Evolutionary conservation across 192 early-diverging fungal species (phyloP), one percentile per base, ranked within the genome.

Genomic region (Coemansia sp.): DNA sequence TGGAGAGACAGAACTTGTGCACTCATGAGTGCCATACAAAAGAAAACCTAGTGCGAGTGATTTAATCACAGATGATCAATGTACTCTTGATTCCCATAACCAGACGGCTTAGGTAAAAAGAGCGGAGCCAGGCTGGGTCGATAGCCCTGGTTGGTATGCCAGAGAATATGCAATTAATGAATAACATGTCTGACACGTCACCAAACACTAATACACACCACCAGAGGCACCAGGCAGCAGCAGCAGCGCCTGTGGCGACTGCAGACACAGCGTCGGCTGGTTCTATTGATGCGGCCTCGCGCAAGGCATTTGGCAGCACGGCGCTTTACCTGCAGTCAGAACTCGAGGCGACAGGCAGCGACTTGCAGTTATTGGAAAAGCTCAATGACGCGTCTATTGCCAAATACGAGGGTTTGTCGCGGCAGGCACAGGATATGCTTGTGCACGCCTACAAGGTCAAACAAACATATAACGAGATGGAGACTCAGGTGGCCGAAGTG

Each of bases 381-480:
- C 80, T 83, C 2, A 83, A 83, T 61, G 80, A 83, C 41, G 72
- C 75, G 11, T 77, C 80, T 4, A 83, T 83, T 39, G 17, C 63
- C 17, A 83, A 83, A 36, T 83, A 83, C 64, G 80, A 83, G 50
- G 80, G 75, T 0, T 9, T 83, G 3, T 83, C 80, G 31, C 75
- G 80, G 7, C 80, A 83, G 70, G 75, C 80, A 6, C 80, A 83
- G 29, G 80, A 83, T 45, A 83, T 83, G 80, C 70, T 83, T 32
- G 80, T 70, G 7, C 75, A 83, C 45, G 80, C 72, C 2, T 83
- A 77, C 72, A 83, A 83, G 61, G 71, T 77, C 48, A 83, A 83
- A 41, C 80, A 83, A 44, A 77, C 75, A 1, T 75, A 77, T 48
- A 83, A 77, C 31, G 80, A 83, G 56, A 83, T 83, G 80, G 67